These are phyloP conservation scores for Xylaria scruposa DNA, from an alignment of 495 filamentous ascomycete species.

Conservation along the genomic window DNA sequence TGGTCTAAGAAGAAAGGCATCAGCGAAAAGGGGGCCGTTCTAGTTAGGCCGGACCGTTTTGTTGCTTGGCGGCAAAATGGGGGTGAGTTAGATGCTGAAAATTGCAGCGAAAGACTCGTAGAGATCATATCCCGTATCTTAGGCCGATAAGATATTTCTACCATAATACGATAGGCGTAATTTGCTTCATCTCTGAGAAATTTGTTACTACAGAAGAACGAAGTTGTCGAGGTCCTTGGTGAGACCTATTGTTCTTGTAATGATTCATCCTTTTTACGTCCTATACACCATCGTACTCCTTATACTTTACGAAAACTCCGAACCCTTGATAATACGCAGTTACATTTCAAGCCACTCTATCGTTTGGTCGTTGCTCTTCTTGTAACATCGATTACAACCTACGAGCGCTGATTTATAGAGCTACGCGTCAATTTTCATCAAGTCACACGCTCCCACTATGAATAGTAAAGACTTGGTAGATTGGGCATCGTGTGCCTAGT, in stretches of 20 bases:
- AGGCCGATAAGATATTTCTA: background rate
- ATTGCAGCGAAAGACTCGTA: background rate
- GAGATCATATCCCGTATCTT: slow-evolving; percentile 9
- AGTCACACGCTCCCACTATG: no score
- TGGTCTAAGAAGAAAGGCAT: slow-evolving; percentile 47
- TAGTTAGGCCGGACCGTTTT: slow-evolving; percentile 53
- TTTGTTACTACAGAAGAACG: background rate
- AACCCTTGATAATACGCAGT: no score
- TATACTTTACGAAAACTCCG: no score
- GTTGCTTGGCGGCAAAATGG: slow-evolving; percentile 48
- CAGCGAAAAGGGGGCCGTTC: slow-evolving; percentile 48
- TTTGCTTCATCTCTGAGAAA: background rate
- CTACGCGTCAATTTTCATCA: no score
- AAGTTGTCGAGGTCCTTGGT: background rate
- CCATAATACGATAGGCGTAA: background rate
- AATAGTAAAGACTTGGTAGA: background rate
- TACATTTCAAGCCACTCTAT: no score
- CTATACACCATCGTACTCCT: no score
- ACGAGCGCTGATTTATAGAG: no score
- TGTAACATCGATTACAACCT: no score
- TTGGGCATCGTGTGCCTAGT: background rate
- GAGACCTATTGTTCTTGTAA: no score
- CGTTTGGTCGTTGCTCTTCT: no score
- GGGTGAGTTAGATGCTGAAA: background rate
- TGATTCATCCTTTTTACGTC: no score